Evolutionary conservation across 768 basidiomycete genomes (phyloP), one percentile per base, ranked within the genome.

Genomic region (Leccinum variicolor): DNA sequence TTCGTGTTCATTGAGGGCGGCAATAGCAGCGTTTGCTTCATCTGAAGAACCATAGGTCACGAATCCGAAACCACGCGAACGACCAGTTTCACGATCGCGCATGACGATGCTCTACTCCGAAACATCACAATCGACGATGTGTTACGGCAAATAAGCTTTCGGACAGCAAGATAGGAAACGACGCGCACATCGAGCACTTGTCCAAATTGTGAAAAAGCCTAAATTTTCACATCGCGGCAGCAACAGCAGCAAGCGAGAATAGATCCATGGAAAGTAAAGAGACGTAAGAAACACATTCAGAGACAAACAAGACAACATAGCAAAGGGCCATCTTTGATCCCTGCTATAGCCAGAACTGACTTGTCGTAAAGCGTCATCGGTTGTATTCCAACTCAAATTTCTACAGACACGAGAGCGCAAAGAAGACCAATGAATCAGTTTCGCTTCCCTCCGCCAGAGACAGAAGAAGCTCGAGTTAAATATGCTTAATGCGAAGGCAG

Each of bases 51-150:
- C 73, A 73, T 79, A 94, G 54, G 91, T 94, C 60, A 98, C 94
- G 76, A 98, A 98, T 61, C 95, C 95, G 74, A 98, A 98, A 69
- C 95, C 95, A 71, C 95, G 89, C 62, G 93, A 96, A 70, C 95
- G 92, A 59, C 92, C 91, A 64, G 96, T 98, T 71, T 97, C 96
- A 72, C 94, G 92, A 78, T 98, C 95, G 79, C 92, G 90, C 94
- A 96, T 96, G 74, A 96, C 94, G 77, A 96, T 94, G 66, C 90
- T 90, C 93, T 97, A 63, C 75, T 57, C 51, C 46, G 65, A 56
- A 77, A 73, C 66, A 77, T 69, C 73, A 74, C 52, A 9, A 50
- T 45, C 10, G 50, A 48, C 26, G 26, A 57, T 10, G 41, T 25
- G 29, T 61, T 48, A 57, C 49, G 49, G 21, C 53, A 36, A 36